Evolutionary conservation across 202 grass and related monocot genomes (phyloP).

Genomic region (Setaria viridis): DNA sequence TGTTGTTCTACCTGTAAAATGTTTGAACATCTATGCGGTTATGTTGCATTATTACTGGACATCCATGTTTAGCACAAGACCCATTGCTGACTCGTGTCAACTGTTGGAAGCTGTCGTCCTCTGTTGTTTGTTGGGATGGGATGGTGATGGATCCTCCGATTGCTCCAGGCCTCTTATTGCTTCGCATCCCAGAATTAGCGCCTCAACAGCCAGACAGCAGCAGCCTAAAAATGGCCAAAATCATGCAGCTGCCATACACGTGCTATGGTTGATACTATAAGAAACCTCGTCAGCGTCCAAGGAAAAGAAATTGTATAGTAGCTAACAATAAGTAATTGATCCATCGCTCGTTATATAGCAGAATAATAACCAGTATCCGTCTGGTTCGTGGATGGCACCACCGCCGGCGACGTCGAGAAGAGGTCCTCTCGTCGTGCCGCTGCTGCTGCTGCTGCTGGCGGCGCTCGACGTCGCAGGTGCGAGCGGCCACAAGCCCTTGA

Average conservation of each 20-base stretch:
- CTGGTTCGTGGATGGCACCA: constrained; percentile 16
- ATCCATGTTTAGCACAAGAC: neutral
- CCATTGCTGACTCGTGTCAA: neutral
- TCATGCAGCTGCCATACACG: neutral
- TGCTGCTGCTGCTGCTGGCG: neutral
- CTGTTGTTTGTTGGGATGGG: constrained; percentile 16
- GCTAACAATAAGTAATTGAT: neutral
- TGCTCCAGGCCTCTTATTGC: constrained; percentile 30
- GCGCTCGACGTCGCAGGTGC: neutral
- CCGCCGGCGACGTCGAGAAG: neutral
- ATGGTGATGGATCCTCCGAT: constrained; percentile 18
- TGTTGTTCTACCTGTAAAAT: constrained; percentile 16
- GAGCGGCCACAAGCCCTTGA: neutral
- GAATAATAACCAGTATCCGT: neutral
- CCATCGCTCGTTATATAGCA: neutral
- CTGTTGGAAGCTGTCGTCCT: neutral
- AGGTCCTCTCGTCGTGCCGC: neutral
- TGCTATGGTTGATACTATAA: neutral
- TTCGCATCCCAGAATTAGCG: constrained; percentile 14
- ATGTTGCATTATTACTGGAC: neutral
- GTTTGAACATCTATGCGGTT: neutral
- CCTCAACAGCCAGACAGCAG: neutral
- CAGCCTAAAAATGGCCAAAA: constrained; percentile 47
- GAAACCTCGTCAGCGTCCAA: neutral
- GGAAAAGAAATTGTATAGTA: neutral